Percentiles rank a stretch among this genome's conserved stretches.
These are phyloP conservation scores for Xerocomus spinulosus DNA, from an alignment of 768 basidiomycete species.

Conservation along the genomic window DNA sequence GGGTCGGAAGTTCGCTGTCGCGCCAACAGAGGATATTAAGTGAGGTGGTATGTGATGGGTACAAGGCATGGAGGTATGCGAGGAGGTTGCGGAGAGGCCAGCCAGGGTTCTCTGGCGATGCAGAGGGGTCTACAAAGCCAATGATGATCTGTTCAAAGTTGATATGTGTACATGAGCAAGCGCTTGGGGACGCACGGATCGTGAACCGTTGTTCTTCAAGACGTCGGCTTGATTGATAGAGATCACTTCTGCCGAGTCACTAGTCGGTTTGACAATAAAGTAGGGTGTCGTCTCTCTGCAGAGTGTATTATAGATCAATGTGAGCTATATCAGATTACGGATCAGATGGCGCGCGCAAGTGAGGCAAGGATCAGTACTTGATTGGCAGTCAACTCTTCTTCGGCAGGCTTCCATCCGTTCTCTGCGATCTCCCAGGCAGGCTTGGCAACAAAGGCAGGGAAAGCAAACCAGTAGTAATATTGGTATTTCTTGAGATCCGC, in stretches of 20 bases:
- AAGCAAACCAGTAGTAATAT: conserved; percentile 98
- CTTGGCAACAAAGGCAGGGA: conserved; percentile 86
- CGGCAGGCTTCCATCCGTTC: conserved; percentile 53
- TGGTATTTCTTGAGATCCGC: conserved; percentile 98
- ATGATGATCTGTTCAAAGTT: conserved; percentile 40
- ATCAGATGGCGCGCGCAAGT: not conserved
- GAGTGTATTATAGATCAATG: conserved; percentile 49
- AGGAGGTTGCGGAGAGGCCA: conserved; percentile 95
- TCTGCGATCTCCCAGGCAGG: conserved; percentile 84
- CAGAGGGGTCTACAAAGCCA: conserved; percentile 82
- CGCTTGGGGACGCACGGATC: conserved; percentile 34
- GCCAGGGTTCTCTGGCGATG: conserved; percentile 66
- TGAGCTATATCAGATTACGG: conserved; percentile 36
- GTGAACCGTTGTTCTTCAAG: conserved; percentile 43
- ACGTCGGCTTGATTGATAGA: conserved; percentile 60
- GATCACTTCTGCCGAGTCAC: conserved; percentile 39
- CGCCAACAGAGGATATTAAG: conserved; percentile 77
- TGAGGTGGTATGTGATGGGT: conserved; percentile 44
- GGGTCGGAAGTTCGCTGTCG: conserved; percentile 48
- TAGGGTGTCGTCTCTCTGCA: conserved; percentile 43
- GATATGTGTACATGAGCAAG: conserved; percentile 15
- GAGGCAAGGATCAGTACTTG: conserved; percentile 31
- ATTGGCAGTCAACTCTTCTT: conserved; percentile 38
- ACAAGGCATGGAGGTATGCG: conserved; percentile 63
- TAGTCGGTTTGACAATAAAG: conserved; percentile 53